Conservation (phyloP, 257 asterid species). For the Vinca minor region DNA sequence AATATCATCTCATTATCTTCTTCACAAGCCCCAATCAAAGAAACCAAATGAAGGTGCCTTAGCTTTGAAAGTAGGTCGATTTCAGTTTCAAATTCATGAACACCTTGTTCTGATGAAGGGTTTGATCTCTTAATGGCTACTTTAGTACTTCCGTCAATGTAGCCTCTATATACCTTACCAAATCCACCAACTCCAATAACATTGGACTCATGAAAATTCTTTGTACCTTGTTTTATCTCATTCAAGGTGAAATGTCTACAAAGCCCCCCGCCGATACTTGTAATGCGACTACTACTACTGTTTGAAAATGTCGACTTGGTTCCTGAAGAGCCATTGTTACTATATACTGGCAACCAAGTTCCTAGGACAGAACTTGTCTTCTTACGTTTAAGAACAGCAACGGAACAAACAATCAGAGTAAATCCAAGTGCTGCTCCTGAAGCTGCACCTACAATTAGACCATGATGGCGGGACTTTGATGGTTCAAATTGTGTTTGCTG, state of each 20-base stretch:
- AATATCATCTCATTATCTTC: slow-evolving; percentile 69
- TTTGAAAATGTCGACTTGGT: slow-evolving; percentile 15
- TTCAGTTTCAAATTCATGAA: slow-evolving; percentile 61
- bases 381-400: slow-evolving; percentile 15
- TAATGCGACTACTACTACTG: slow-evolving; percentile 30
- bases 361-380: slow-evolving; percentile 9
- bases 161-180: slow-evolving; percentile 68
- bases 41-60: slow-evolving; percentile 67
- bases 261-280: slow-evolving; percentile 35
- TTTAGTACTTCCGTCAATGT: slow-evolving; percentile 32
- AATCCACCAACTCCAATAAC: slow-evolving; percentile 82
- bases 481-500: slow-evolving; percentile 7
- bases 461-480: slow-evolving; percentile 16
- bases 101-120: slow-evolving; percentile 65
- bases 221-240: slow-evolving; percentile 49
- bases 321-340: slow-evolving; percentile 29
- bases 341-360: slow-evolving; percentile 48
- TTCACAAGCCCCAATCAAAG: slow-evolving; percentile 71
- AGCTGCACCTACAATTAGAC: slow-evolving; percentile 25
- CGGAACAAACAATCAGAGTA: slow-evolving; percentile 22
- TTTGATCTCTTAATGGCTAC: slow-evolving; percentile 65
- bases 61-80: slow-evolving; percentile 67
- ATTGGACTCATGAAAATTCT: slow-evolving; percentile 43
- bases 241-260: slow-evolving; percentile 55
- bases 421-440: slow-evolving; percentile 25